Base-by-base conservation (phyloP, 345 rosid species). In the Brassica nigra region DNA sequence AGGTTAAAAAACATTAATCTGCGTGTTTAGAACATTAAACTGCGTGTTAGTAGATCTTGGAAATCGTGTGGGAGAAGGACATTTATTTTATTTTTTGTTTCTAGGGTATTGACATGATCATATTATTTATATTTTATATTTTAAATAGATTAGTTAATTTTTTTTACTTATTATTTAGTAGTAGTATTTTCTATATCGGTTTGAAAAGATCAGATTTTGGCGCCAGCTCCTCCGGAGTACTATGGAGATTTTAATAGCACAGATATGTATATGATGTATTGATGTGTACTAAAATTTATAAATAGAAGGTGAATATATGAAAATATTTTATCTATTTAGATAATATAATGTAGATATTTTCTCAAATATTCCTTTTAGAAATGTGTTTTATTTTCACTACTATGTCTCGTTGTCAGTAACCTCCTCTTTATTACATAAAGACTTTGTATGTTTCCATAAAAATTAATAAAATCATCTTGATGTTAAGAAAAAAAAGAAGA, bases 151-250 rank as follows among this genome's bases (percentile, higher is more conserved):
- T 34, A 54, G 6, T 15, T 57, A 57, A 29, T n/a, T n/a, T 8
- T 27, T 76, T 44, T n/a, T 10, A 44, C 52, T 44, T 44, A 44
- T 44, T 44, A 44, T 11, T 44, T 44, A 11, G n/a, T 44, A 49
- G 6, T 49, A 49, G 15, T 49, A 14, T 75, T 59, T 29, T 62
- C 29, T 62, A 82, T 80, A 73, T 80, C 70, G 33, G 90, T 89
- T 85, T 80, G 70, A 75, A 59, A 84, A 79, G 44, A 86, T 82
- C 83, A 89, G 92, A 86, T 44, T 74, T 84, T 86, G 90, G 91
- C 88, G 98, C 86, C 97, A 87, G 78, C 58, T 71, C 74, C 83
- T 86, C 86, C 94, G 95, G 94, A 47, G 7, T 47, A n/a, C n/a
- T 47, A 4, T 16, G 7, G 16, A 71, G 8, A 30, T 71, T 73